phyloP scores from a whole-genome alignment of 805 yeast species.

The Tetrapisispora iriomotensis region DNA sequence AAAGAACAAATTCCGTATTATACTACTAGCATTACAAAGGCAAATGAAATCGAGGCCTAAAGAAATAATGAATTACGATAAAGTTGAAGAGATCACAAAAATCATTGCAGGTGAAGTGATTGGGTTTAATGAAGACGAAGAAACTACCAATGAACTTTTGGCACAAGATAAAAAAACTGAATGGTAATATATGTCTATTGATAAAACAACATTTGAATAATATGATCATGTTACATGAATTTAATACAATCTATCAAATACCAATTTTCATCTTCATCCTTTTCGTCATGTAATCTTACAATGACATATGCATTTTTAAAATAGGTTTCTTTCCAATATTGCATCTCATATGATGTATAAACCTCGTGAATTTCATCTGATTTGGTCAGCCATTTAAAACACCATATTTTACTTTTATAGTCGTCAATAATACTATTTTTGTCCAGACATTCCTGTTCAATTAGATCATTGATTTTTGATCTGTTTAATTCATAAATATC shows the following conservation, averaged over 20 bases:
- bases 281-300: slow-evolving; percentile 28
- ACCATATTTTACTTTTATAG: slow-evolving; percentile 29
- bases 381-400: slow-evolving; percentile 34
- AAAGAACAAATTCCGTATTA: slow-evolving; percentile 50
- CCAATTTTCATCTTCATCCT: slow-evolving; percentile 19
- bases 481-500: slow-evolving; percentile 37
- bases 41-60: slow-evolving; percentile 4
- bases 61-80: slow-evolving; percentile 26
- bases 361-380: slow-evolving; percentile 35
- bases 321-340: slow-evolving; percentile 41
- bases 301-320: slow-evolving; percentile 36
- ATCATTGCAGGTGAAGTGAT: slow-evolving; percentile 24
- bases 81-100: slow-evolving; percentile 27
- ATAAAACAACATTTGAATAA: neutral
- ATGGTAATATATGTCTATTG: slow-evolving; percentile 10
- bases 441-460: slow-evolving; percentile 20
- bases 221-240: slow-evolving; percentile 13
- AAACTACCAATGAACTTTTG: slow-evolving; percentile 8
- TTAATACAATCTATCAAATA: slow-evolving; percentile 17
- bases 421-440: slow-evolving; percentile 14
- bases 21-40: slow-evolving; percentile 31
- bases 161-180: slow-evolving; percentile 19
- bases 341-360: slow-evolving; percentile 45
- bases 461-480: slow-evolving; percentile 30
- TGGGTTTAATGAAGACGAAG: slow-evolving; percentile 24